These are phyloP conservation scores for Polychaeton citri DNA, from an alignment of 2,329 filamentous ascomycete species.

Conservation along the genomic window DNA sequence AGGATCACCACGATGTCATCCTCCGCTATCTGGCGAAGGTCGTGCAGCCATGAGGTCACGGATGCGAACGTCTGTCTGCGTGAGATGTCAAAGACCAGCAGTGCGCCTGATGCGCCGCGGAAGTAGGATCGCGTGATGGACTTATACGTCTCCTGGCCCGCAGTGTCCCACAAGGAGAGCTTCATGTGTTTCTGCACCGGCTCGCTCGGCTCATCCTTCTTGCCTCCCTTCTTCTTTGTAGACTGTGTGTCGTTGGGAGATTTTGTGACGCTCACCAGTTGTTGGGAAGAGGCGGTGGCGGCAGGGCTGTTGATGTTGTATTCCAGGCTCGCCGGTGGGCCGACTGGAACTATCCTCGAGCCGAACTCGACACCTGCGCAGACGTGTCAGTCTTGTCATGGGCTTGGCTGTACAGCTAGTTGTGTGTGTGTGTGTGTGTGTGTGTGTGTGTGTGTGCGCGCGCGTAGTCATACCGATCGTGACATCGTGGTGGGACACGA, in stretches of 20 bases:
- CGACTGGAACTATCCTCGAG: slow-evolving; percentile 81
- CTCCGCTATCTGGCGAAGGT: slow-evolving; percentile 88
- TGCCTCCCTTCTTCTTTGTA: slow-evolving; percentile 2
- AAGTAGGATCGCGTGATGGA: slow-evolving; percentile 91
- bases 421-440: no score
- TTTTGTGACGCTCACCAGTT: slow-evolving; percentile 2
- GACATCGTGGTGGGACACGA: slow-evolving; percentile 88
- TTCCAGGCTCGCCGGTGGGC: slow-evolving; percentile 57
- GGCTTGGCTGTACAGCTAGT: no score
- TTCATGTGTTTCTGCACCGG: slow-evolving; percentile 68
- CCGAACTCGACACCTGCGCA: slow-evolving; percentile 71
- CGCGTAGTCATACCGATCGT: slow-evolving; percentile 69
- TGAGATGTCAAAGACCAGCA: slow-evolving; percentile 92
- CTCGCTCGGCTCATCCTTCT: slow-evolving; percentile 20
- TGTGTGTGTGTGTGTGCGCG: no score
- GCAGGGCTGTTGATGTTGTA: slow-evolving; percentile 41
- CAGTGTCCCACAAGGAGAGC: slow-evolving; percentile 87
- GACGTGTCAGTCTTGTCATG: no score
- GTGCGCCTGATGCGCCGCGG: slow-evolving; percentile 60
- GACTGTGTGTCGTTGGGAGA: slow-evolving; percentile 13
- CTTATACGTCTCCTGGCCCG: slow-evolving; percentile 95
- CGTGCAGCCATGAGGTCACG: slow-evolving; percentile 85
- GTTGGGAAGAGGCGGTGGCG: slow-evolving; percentile 6
- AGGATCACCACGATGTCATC: slow-evolving; percentile 88
- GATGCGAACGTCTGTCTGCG: slow-evolving; percentile 73